phyloP scores from a whole-genome alignment of 2,329 filamentous ascomycete species.

The Incumbomyces delicatus region DNA sequence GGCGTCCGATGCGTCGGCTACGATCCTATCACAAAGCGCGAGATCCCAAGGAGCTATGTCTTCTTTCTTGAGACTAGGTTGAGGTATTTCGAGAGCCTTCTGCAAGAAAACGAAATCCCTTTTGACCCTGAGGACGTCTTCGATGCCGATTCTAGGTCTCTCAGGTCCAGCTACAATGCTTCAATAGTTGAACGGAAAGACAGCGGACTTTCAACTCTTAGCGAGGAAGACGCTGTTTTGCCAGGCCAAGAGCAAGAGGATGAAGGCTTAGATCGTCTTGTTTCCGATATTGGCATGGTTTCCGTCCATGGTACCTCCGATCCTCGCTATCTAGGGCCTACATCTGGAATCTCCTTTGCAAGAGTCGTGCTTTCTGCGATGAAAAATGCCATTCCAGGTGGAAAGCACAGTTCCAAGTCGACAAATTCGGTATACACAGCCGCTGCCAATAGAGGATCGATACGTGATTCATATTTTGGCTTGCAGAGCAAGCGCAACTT shows the following conservation, averaged over 20 bases:
- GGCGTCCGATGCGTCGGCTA: slow-evolving; percentile 85
- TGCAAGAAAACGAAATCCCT: slow-evolving; percentile 58
- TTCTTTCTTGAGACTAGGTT: slow-evolving; percentile 87
- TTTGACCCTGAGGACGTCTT: slow-evolving; percentile 64
- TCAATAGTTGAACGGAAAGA: slow-evolving; percentile 13
- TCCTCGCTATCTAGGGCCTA: slow-evolving; percentile 70
- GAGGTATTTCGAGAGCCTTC: slow-evolving; percentile 67
- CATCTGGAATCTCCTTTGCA: slow-evolving; percentile 87
- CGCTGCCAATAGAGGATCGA: slow-evolving; percentile 58
- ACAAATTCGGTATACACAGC: slow-evolving; percentile 46
- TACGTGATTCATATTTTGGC: slow-evolving; percentile 96
- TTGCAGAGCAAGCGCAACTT: slow-evolving; percentile 84
- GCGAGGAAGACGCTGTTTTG: background rate
- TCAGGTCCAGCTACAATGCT: slow-evolving; percentile 8
- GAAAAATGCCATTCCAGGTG: slow-evolving; percentile 63
- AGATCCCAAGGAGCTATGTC: slow-evolving; percentile 87
- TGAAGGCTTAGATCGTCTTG: slow-evolving; percentile 55
- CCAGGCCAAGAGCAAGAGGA: slow-evolving; percentile 41
- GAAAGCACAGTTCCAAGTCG: slow-evolving; percentile 52
- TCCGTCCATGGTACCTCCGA: slow-evolving; percentile 70
- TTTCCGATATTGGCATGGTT: slow-evolving; percentile 63
- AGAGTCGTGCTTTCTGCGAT: slow-evolving; percentile 90
- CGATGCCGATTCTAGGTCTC: slow-evolving; percentile 37
- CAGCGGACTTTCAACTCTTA: slow-evolving; percentile 15
- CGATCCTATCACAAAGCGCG: slow-evolving; percentile 90